Evolutionary conservation across 768 basidiomycete species (phyloP).

Genomic region (Boletus subparvulus): DNA sequence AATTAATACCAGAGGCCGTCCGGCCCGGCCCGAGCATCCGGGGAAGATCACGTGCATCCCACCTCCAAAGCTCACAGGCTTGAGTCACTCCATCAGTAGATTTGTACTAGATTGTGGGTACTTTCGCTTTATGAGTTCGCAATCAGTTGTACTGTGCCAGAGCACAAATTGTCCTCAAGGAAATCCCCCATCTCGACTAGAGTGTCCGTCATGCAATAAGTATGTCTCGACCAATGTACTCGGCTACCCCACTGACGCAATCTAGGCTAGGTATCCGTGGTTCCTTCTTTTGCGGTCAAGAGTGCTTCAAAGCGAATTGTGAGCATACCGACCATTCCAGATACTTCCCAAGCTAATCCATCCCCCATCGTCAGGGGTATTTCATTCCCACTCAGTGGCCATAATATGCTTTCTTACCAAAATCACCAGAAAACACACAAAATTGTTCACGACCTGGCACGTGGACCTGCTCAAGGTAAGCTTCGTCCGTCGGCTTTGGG

Average conservation of each 20-base stretch:
- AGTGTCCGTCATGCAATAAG: slow-evolving; percentile 96
- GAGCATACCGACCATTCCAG: slow-evolving; percentile 34
- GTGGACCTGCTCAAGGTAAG: slow-evolving; percentile 24
- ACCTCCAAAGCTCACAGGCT: neutral
- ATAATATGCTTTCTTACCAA: neutral
- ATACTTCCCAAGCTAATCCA: neutral
- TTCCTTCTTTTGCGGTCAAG: slow-evolving; percentile 92
- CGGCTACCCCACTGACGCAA: slow-evolving; percentile 10
- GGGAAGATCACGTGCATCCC: slow-evolving; percentile 17
- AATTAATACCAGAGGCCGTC: too few species aligned
- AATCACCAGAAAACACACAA: slow-evolving; percentile 76
- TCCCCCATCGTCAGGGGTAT: slow-evolving; percentile 25
- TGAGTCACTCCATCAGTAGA: neutral
- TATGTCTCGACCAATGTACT: slow-evolving; percentile 36
- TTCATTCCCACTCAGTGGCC: neutral
- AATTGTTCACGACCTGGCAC: slow-evolving; percentile 64
- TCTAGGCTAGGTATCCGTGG: slow-evolving; percentile 74
- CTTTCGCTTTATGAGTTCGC: slow-evolving; percentile 37
- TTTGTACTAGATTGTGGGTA: neutral
- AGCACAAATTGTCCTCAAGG: slow-evolving; percentile 72
- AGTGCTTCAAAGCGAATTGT: slow-evolving; percentile 96
- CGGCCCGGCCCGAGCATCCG: too few species aligned
- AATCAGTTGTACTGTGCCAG: slow-evolving; percentile 54
- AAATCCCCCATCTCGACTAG: slow-evolving; percentile 80
- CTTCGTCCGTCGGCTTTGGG: neutral